Percentiles rank a stretch among this genome's conserved stretches.
Evolutionary conservation across 1,284 basidiomycete genomes (phyloP).

Genomic region (Phylloboletellus chloephorus): DNA sequence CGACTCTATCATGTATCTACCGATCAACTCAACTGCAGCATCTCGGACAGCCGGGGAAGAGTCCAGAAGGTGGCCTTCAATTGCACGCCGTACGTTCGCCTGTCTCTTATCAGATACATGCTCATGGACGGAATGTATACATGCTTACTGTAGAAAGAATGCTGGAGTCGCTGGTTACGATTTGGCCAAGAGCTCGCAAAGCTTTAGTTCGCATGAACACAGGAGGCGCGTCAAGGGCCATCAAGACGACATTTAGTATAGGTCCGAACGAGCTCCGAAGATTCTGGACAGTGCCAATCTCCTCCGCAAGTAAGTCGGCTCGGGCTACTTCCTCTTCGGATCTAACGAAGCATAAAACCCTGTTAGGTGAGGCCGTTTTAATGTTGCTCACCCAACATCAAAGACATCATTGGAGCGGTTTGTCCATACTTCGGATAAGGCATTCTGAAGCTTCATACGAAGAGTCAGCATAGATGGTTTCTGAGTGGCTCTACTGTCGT

Average conservation of each 20-base stretch:
- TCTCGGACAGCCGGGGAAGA: conserved; percentile 92
- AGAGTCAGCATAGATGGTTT: conserved; percentile 40
- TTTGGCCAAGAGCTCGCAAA: conserved; percentile 76
- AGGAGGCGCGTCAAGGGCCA: conserved; percentile 71
- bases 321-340: conserved; percentile 62
- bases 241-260: conserved; percentile 71
- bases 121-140: neutral
- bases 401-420: conserved; percentile 65
- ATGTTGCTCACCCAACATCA: conserved; percentile 58
- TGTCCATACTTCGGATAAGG: conserved; percentile 65
- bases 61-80: conserved; percentile 87
- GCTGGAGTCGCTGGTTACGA: conserved; percentile 82
- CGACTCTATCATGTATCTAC: conserved; percentile 88
- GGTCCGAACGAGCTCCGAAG: conserved; percentile 75
- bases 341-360: conserved; percentile 32
- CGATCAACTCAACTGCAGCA: conserved; percentile 91
- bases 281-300: conserved; percentile 69
- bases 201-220: conserved; percentile 91
- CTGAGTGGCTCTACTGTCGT: conserved; percentile 22
- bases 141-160: conserved; percentile 66
- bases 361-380: neutral
- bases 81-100: conserved; percentile 72
- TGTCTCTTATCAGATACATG: conserved; percentile 28
- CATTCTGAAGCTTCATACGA: conserved; percentile 50
- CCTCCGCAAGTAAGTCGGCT: conserved; percentile 65